These are phyloP conservation scores for Schizopora paradoxa DNA, from an alignment of 1,284 basidiomycete species.

Conservation along the genomic window DNA sequence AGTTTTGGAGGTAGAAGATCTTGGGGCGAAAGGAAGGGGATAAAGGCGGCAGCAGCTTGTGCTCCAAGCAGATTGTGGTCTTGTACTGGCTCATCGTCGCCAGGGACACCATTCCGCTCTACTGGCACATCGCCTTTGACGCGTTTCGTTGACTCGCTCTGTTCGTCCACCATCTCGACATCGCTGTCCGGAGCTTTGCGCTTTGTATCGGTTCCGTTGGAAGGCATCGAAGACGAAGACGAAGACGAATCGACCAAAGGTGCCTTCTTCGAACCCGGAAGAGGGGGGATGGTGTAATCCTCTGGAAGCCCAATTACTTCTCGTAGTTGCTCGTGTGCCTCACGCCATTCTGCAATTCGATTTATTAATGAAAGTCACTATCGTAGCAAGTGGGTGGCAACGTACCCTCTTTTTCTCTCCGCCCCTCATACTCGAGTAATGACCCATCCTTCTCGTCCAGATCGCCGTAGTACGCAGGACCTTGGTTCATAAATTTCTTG, in stretches of 20 bases:
- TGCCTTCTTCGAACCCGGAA: constrained; percentile 39
- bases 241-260: constrained; percentile 22
- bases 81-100: constrained; percentile 33
- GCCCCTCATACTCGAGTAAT: constrained; percentile 67
- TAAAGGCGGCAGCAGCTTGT: constrained; percentile 59
- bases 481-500: constrained; percentile 86
- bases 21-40: constrained; percentile 70
- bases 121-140: constrained; percentile 30
- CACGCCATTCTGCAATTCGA: constrained; percentile 60
- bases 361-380: constrained; percentile 1
- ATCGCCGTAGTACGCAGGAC: constrained; percentile 89
- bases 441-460: constrained; percentile 76
- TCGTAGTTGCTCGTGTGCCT: constrained; percentile 52
- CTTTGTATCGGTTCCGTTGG: constrained; percentile 34
- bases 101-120: constrained; percentile 19
- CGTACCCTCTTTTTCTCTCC: constrained; percentile 72
- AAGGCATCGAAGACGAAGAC: too few species aligned
- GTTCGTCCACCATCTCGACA: constrained; percentile 35
- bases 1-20: constrained; percentile 72
- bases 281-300: constrained; percentile 46
- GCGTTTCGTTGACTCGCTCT: constrained; percentile 35
- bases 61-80: too few species aligned
- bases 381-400: constrained; percentile 12
- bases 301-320: constrained; percentile 50
- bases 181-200: constrained; percentile 47